phyloP scores from a whole-genome alignment of 345 rosid species.

The Chamaenerion angustifolium region DNA sequence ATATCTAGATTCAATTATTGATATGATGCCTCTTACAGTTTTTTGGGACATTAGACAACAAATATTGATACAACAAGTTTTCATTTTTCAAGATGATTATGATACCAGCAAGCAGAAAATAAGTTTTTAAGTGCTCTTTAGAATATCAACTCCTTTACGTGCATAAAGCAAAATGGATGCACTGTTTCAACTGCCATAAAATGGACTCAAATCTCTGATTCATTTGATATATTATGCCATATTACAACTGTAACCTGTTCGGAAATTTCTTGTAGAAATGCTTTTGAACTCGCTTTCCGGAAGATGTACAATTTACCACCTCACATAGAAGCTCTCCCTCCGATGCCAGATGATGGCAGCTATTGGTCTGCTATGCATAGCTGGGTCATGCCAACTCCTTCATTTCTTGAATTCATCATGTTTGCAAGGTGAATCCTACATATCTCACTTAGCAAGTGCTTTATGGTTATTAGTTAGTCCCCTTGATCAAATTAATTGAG shows the following conservation, averaged over 20 bases:
- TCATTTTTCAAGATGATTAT: neutral
- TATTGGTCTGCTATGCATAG: slow-evolving; percentile 86
- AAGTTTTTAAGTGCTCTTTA: neutral
- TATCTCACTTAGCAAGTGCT: neutral
- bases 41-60: no score
- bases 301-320: slow-evolving; percentile 67
- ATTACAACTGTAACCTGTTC: neutral
- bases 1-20: neutral
- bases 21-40: no score
- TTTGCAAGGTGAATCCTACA: slow-evolving; percentile 49
- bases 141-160: neutral
- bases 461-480: neutral
- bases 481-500: neutral
- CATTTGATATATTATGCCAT: neutral
- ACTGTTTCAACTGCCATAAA: no score
- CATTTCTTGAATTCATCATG: slow-evolving; percentile 82
- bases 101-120: no score
- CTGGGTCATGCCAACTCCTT: slow-evolving; percentile 98
- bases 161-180: neutral
- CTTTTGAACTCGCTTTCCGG: slow-evolving; percentile 65
- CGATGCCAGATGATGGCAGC: slow-evolving; percentile 89
- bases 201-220: neutral
- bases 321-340: slow-evolving; percentile 68
- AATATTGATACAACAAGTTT: neutral
- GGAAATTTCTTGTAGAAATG: slow-evolving; percentile 35